phyloP scores from a whole-genome alignment of 257 asterid genomes.

The Echium plantagineum region DNA sequence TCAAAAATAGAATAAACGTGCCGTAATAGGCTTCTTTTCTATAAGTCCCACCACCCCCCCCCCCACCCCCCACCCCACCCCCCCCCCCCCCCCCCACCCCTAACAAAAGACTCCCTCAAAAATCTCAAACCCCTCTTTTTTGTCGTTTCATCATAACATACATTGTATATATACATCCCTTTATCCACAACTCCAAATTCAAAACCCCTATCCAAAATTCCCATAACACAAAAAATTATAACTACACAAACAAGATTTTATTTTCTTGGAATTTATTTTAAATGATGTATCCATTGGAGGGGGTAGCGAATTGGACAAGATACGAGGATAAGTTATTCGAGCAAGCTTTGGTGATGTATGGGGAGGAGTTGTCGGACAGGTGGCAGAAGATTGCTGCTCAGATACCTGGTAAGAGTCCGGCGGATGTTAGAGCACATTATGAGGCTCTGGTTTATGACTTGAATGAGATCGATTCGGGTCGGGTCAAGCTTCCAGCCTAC shows the following conservation, averaged over 20 bases:
- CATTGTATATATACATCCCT: neutral
- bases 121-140: conserved; percentile 5
- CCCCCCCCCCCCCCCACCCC: neutral
- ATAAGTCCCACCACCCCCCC: neutral
- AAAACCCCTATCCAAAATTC: neutral
- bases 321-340: conserved; percentile 54
- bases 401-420: conserved; percentile 37
- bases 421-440: conserved; percentile 45
- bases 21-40: neutral
- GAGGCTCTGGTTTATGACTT: conserved; percentile 44
- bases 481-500: conserved; percentile 50
- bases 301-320: conserved; percentile 32
- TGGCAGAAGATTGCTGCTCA: conserved; percentile 46
- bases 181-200: neutral
- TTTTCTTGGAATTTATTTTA: too few relatives aligned
- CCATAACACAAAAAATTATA: neutral
- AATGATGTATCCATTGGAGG: neutral
- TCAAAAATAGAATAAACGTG: neutral
- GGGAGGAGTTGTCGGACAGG: conserved; percentile 44
- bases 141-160: neutral
- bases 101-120: neutral
- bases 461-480: conserved; percentile 53
- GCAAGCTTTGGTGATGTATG: conserved; percentile 38
- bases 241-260: neutral
- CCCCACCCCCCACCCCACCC: neutral